phyloP scores from a whole-genome alignment of 352 stramenopile genomes.

The Thalassiosira exigua region DNA sequence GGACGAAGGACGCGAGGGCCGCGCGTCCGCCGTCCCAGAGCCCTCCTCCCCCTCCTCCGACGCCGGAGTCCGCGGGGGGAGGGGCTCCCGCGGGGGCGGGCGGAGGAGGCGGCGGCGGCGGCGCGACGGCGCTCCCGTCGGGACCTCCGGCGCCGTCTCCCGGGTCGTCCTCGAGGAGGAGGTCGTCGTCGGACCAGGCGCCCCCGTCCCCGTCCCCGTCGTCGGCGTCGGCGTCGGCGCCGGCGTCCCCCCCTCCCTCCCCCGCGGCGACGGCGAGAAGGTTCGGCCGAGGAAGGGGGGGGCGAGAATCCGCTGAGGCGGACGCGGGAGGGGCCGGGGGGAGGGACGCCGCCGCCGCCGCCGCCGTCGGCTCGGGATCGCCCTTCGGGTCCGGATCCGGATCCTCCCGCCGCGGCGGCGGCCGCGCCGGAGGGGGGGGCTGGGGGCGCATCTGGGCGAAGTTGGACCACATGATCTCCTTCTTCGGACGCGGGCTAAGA shows the following conservation, averaged over 20 bases:
- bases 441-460: no score
- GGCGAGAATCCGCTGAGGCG: no score
- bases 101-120: neutral
- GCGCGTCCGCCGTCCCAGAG: neutral
- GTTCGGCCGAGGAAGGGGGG: constrained; percentile 67
- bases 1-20: neutral
- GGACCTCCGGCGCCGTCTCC: constrained; percentile 24
- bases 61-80: constrained; percentile 29
- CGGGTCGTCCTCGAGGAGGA: constrained; percentile 59
- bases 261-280: constrained; percentile 70
- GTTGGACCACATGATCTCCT: no score
- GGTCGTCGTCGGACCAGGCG: neutral
- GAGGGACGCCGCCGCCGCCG: constrained; percentile 94
- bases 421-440: no score
- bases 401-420: no score
- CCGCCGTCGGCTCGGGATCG: constrained; percentile 93
- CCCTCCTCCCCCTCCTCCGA: constrained; percentile 10
- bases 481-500: no score
- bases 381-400: no score
- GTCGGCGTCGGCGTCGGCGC: constrained; percentile 28
- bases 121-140: constrained; percentile 23
- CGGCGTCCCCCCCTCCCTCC: constrained; percentile 73
- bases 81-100: constrained; percentile 25
- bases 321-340: constrained; percentile 98
- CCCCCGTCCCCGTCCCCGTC: constrained; percentile 28